Evolutionary conservation across 2,329 filamentous ascomycete species (phyloP), one percentile per base, ranked within the genome.

Genomic region (Colletotrichum graminicola): DNA sequence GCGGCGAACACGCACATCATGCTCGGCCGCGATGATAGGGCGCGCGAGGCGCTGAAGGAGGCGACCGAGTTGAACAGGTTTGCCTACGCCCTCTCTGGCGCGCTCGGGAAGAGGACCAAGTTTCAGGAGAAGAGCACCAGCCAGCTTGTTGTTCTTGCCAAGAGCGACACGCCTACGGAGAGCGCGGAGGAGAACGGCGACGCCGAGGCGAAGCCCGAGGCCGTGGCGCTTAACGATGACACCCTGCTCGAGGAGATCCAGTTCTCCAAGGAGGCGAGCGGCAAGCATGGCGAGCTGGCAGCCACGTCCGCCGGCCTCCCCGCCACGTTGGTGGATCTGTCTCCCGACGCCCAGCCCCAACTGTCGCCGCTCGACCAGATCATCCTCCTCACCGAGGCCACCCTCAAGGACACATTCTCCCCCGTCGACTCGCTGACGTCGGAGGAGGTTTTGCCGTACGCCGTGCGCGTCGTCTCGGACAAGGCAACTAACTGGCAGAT

Each of bases 401-500:
- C 94, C 0, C 90, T 98, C 71, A 97, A 93, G 73, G 97, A 98
- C 77, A 94, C 93, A 0, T 92, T 91, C 73, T 92, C 94, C 0
- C 94, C 96, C 0, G 86, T 90, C 1, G 92, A 98, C 78, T 92
- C 93, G 0, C 85, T 99, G 0, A 98, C 95, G 0, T 88, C 94
- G n/a, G 95, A 98, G 81, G 94, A 98, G 79, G 95, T 97, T 5
- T 82, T 97, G 1, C 96, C 96, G 0, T 99, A 95, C 78, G 96
- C 96, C 0, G 92, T 91, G 1, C 90, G 96, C 51, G 96, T 98
- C 0, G 86, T 99, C 1, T 89, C 93, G 11, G 94, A 96, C 72
- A 95, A 95, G 75, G 93, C 93, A 56, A 95, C 94, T 0, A 99
- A 98, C 80, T 99, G 96, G 96, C 96, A 98, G 80, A 92, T 98